Conservation (phyloP, 2,329 filamentous ascomycete genomes). For the Pseudophaeomoniella oleicola region DNA sequence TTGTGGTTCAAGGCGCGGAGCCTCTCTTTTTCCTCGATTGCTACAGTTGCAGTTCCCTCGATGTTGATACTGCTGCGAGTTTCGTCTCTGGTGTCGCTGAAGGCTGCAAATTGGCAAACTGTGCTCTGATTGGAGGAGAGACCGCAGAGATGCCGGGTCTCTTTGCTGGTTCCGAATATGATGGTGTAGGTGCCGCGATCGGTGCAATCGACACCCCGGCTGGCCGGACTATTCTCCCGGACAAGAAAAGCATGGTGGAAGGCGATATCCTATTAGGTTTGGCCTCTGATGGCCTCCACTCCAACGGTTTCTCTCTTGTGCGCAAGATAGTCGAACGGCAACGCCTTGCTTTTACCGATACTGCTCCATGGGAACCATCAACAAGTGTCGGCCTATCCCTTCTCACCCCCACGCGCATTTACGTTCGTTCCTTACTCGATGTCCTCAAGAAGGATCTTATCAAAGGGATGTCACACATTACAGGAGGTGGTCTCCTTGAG, state of each 20-base stretch:
- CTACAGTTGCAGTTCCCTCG: constrained; percentile 82
- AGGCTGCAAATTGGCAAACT: constrained; percentile 72
- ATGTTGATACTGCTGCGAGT: constrained; percentile 60
- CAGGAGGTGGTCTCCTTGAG: constrained; percentile 80
- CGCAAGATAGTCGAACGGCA: constrained; percentile 69
- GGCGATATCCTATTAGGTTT: constrained; percentile 82
- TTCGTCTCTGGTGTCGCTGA: constrained; percentile 85
- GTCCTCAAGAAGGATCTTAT: constrained; percentile 48
- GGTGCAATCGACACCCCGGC: constrained; percentile 52
- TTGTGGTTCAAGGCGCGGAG: constrained; percentile 89
- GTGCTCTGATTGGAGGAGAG: constrained; percentile 89
- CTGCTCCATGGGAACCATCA: constrained; percentile 58
- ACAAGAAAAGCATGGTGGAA: constrained; percentile 56
- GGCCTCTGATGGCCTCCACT: constrained; percentile 76
- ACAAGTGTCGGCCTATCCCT: constrained; percentile 55
- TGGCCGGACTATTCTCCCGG: constrained; percentile 55
- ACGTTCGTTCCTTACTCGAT: constrained; percentile 68
- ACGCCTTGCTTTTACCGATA: constrained; percentile 54
- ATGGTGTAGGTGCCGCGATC: constrained; percentile 79
- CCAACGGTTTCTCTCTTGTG: constrained; percentile 95
- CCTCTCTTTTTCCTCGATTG: constrained; percentile 96
- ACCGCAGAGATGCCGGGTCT: constrained; percentile 98
- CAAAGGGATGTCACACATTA: constrained; percentile 94
- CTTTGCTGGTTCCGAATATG: constrained; percentile 79
- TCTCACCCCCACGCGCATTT: constrained; percentile 82